These are phyloP conservation scores for Articulospora tetracladia DNA, from an alignment of 495 filamentous ascomycete species.

Conservation along the genomic window DNA sequence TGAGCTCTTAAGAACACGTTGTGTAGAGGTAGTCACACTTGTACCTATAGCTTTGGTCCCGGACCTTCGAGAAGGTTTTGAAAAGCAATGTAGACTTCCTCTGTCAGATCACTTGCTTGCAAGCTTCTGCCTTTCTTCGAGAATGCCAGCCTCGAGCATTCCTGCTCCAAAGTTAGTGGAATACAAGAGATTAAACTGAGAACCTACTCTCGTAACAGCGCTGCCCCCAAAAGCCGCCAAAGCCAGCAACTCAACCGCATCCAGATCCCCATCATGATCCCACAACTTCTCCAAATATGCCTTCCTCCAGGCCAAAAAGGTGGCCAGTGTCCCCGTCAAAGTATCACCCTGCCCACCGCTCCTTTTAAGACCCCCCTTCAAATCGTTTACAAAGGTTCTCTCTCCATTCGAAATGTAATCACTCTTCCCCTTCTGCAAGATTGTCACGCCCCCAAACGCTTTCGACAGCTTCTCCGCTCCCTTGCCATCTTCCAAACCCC, in stretches of 20 bases:
- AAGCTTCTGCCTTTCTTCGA: conserved; percentile 81
- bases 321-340: conserved; percentile 83
- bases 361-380: conserved; percentile 79
- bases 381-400: conserved; percentile 66
- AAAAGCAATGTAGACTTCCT: conserved; percentile 83
- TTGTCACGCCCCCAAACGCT: conserved; percentile 81
- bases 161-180: conserved; percentile 29
- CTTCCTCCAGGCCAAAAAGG: conserved; percentile 80
- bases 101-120: conserved; percentile 92
- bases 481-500: conserved; percentile 31
- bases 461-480: conserved; percentile 57
- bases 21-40: too few species aligned
- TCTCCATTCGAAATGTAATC: conserved; percentile 85
- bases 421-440: conserved; percentile 83
- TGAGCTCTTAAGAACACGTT: too few species aligned
- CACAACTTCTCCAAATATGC: conserved; percentile 82
- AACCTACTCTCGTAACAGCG: conserved; percentile 67
- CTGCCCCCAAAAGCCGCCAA: conserved; percentile 85
- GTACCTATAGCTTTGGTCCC: conserved; percentile 15
- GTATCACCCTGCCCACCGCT: conserved; percentile 96
- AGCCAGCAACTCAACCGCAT: conserved; percentile 62
- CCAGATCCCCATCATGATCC: conserved; percentile 61
- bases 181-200: conserved; percentile 9
- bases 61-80: conserved; percentile 64
- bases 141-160: conserved; percentile 87